Evolutionary conservation across 177 flowering plant species (phyloP).

Genomic region (Vitis hybrid): DNA sequence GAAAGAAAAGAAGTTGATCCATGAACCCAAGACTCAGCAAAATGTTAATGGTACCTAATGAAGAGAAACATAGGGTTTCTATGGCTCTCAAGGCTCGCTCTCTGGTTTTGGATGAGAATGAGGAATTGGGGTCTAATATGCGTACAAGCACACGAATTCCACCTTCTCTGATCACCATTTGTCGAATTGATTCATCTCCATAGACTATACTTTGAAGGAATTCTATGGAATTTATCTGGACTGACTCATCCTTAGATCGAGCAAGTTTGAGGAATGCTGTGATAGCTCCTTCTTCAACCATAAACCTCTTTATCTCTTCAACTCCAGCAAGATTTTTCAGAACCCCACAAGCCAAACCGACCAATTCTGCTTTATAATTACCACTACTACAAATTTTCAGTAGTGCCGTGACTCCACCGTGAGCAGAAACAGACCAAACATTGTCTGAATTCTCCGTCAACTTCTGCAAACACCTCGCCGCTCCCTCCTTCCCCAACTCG

Average conservation of each 20-base stretch:
- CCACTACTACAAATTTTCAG: constrained; percentile 48
- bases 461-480: constrained; percentile 62
- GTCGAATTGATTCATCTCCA: constrained; percentile 50
- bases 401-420: constrained; percentile 81
- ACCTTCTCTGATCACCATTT: constrained; percentile 54
- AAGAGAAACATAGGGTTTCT: constrained; percentile 56
- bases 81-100: constrained; percentile 63
- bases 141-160: constrained; percentile 55
- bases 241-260: constrained; percentile 48
- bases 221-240: constrained; percentile 55
- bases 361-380: constrained; percentile 34
- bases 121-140: constrained; percentile 49
- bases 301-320: constrained; percentile 82
- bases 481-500: constrained; percentile 48
- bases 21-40: constrained; percentile 55
- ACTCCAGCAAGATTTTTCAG: constrained; percentile 81
- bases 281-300: constrained; percentile 78
- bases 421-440: constrained; percentile 91
- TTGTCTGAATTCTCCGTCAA: constrained; percentile 78
- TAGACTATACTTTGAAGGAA: constrained; percentile 65
- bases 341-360: constrained; percentile 60
- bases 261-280: constrained; percentile 47
- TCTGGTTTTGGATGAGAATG: constrained; percentile 49
- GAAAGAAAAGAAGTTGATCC: constrained; percentile 49
- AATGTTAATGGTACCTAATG: constrained; percentile 25